A percentile compares a stretch with the other conserved stretches of the same genome.
phyloP scores from a whole-genome alignment of 106 monocot species.

The Dactylorhiza incarnata region DNA sequence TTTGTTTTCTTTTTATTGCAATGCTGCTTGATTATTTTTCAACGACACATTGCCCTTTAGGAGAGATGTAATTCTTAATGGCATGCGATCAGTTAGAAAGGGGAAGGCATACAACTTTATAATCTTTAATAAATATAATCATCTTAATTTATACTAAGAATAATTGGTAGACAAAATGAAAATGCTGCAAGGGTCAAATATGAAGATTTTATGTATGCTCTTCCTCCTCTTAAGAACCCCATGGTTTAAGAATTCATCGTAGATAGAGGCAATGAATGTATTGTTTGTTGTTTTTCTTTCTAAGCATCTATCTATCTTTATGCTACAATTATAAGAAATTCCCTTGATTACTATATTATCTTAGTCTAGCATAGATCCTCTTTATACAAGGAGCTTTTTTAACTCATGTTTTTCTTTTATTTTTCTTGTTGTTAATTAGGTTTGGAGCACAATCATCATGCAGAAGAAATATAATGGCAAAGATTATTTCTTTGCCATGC shows the following conservation, averaged over 20 bases:
- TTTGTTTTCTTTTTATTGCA: background rate
- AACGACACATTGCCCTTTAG: background rate
- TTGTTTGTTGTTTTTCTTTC: background rate
- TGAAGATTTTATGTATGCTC: background rate
- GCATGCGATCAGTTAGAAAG: background rate
- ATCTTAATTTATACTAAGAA: background rate
- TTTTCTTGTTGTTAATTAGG: constrained; percentile 26
- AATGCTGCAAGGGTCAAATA: background rate
- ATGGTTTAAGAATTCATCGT: background rate
- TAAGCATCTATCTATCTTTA: background rate
- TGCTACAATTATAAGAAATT: background rate
- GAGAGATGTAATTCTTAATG: background rate
- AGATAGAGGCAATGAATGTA: background rate
- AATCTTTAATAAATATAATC: background rate
- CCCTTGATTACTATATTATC: background rate
- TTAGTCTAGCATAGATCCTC: background rate
- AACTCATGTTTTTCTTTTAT: constrained; percentile 1
- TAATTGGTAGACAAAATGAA: background rate
- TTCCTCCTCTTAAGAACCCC: background rate
- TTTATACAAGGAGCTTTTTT: background rate
- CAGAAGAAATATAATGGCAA: constrained; percentile 87
- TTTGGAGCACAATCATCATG: constrained; percentile 93
- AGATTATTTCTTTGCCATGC: constrained; percentile 79
- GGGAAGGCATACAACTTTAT: background rate
- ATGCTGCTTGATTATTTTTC: background rate